Conservation (phyloP, 257 asterid species). For the Solanum chaucha region DNA sequence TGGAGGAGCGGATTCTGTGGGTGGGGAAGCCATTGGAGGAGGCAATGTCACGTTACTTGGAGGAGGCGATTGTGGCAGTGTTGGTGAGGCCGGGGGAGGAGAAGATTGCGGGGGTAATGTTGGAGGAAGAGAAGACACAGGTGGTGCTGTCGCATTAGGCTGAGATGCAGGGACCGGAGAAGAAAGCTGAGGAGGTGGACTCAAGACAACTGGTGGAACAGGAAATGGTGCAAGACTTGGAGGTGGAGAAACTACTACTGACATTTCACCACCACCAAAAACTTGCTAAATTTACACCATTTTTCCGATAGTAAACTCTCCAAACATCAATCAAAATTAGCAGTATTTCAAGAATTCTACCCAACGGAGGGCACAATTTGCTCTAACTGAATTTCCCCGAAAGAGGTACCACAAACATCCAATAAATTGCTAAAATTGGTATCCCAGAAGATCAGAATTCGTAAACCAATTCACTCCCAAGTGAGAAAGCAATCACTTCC, state of each 20-base stretch:
- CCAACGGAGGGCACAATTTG: not conserved
- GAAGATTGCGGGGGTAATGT: not conserved
- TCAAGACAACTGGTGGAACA: slow-evolving; percentile 8
- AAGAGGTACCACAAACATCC: not conserved
- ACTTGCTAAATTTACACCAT: slow-evolving; percentile 6
- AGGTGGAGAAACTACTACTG: slow-evolving; percentile 16
- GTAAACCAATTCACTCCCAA: not conserved
- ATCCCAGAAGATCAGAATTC: not conserved
- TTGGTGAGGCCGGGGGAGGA: not conserved
- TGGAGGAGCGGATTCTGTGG: slow-evolving; percentile 12
- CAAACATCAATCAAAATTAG: not conserved
- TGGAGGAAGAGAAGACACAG: not conserved
- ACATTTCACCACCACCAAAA: slow-evolving; percentile 25
- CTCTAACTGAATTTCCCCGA: not conserved
- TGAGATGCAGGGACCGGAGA: not conserved
- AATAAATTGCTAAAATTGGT: not conserved
- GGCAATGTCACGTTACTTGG: slow-evolving; percentile 1
- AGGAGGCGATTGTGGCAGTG: not conserved
- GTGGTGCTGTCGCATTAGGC: slow-evolving; percentile 4
- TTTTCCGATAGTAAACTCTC: not conserved
- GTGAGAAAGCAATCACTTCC: not conserved
- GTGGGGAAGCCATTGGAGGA: slow-evolving; percentile 16
- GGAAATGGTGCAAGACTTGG: slow-evolving; percentile 19
- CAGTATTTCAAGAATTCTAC: slow-evolving; percentile 10
- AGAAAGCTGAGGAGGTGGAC: slow-evolving; percentile 11